A percentile compares a stretch with the other conserved stretches of the same genome.
Evolutionary conservation across 495 filamentous ascomycete genomes (phyloP).

Genomic region (Trichoderma gamsii): DNA sequence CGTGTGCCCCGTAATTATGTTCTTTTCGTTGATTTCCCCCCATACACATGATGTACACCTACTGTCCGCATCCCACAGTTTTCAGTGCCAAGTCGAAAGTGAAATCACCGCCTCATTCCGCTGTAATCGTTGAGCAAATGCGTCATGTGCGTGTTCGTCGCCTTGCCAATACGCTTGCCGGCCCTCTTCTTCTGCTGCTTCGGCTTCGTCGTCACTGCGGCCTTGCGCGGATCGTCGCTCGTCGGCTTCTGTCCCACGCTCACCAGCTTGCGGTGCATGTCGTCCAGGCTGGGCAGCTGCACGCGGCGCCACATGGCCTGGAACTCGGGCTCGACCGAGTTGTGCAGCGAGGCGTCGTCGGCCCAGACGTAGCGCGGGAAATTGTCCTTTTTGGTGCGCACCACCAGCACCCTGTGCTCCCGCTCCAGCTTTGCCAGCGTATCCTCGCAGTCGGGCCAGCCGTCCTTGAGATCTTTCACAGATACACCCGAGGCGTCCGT

Average conservation of each 20-base stretch:
- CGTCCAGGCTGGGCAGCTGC: constrained; percentile 65
- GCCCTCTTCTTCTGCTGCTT: constrained; percentile 65
- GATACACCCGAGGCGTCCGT: constrained; percentile 71
- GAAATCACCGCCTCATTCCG: constrained; percentile 39
- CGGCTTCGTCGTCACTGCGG: constrained; percentile 52
- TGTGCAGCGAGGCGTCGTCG: constrained; percentile 70
- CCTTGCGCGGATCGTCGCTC: constrained; percentile 61
- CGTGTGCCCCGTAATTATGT: neutral
- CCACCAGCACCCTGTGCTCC: constrained; percentile 73
- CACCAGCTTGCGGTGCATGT: constrained; percentile 67
- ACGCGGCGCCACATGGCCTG: constrained; percentile 74
- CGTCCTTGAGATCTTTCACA: constrained; percentile 88
- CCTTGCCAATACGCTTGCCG: constrained; percentile 67
- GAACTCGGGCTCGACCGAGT: constrained; percentile 77
- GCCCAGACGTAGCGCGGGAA: constrained; percentile 80
- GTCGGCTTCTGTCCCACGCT: constrained; percentile 71
- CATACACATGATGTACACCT: neutral
- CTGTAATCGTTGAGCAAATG: constrained; percentile 81
- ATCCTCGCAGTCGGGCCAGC: constrained; percentile 77
- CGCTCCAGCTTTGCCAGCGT: constrained; percentile 71
- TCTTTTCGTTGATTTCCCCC: neutral
- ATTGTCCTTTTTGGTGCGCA: constrained; percentile 88
- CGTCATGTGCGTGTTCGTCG: constrained; percentile 89
- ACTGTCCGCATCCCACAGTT: neutral
- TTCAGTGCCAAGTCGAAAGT: neutral